Evolutionary conservation across 495 filamentous ascomycete species (phyloP), one percentile per base, ranked within the genome.

Genomic region (Aspergillus heteromorphus): DNA sequence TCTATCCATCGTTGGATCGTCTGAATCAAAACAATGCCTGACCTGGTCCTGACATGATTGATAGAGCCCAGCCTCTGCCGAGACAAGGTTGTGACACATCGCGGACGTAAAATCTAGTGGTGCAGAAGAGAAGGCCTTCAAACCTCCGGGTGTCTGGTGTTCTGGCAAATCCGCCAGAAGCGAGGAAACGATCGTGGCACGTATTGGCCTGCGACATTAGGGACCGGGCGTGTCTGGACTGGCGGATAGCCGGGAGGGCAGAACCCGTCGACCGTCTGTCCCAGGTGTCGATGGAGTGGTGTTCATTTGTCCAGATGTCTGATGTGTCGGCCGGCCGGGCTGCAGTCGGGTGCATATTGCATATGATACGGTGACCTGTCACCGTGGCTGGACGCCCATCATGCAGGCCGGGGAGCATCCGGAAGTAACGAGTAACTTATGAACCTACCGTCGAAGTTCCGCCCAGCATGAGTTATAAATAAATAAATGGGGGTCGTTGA

Each of bases 361-460:
- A 47, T 47, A 47, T 47, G 43, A 29, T 47, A 16, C 23, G 21
- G 21, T 47, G 43, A 47, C 43, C 43, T 47, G 43, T 47, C 43
- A 30, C 11, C 14, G 21, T 47, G 43, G 43, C 43, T 47, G 43
- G 43, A 27, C 21, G 21, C 21, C 23, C 43, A 47, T 23, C 43
- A 29, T 47, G 43, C 43, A 47, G 14, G 43, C 27, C 43, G 43
- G 43, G 23, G 23, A 27, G 43, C 43, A 7, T 29, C 43, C 43
- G 43, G 43, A 47, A 23, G 43, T 29, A 47, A 27, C 43, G 43
- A 47, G 21, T 47, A n/a, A 27, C 16, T 27, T 47, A 47, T 47
- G 23, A 29, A 38, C 34, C 34, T 27, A 47, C 23, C 21, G 13
- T 47, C 21, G 21, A 29, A 10, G 21, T 14, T 21, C 21, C 14